Evolutionary conservation across 768 basidiomycete genomes (phyloP).

Genomic region (Calocybe cyanea): DNA sequence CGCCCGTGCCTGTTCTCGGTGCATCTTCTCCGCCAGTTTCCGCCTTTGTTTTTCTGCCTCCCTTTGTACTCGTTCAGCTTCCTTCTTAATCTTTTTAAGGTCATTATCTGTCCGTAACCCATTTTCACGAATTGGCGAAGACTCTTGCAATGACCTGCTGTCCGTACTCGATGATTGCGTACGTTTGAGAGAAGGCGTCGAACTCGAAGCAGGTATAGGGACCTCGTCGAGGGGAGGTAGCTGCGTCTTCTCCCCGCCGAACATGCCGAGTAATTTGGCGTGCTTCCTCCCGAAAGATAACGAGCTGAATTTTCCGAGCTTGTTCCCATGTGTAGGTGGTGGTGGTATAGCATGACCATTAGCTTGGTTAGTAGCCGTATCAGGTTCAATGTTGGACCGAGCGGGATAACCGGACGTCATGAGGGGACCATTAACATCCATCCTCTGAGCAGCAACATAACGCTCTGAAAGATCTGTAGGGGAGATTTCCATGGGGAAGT

Average conservation of each 20-base stretch:
- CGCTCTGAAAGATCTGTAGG: conserved; percentile 44
- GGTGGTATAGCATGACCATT: conserved; percentile 36
- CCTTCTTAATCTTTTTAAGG: conserved; percentile 76
- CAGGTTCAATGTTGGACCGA: conserved; percentile 36
- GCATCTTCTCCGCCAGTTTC: conserved; percentile 65
- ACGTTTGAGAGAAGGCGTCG: conserved; percentile 70
- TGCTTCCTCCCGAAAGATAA: conserved; percentile 69
- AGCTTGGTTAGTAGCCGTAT: conserved; percentile 32
- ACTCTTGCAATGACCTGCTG: conserved; percentile 59
- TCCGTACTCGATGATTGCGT: conserved; percentile 76
- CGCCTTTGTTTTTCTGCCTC: conserved; percentile 87
- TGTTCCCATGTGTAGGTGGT: conserved; percentile 41
- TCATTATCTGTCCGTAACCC: conserved; percentile 44
- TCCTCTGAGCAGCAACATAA: conserved; percentile 36
- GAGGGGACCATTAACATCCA: conserved; percentile 50
- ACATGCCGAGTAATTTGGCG: conserved; percentile 67
- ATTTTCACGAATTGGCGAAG: conserved; percentile 39
- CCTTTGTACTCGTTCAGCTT: conserved; percentile 69
- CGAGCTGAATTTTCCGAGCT: conserved; percentile 53
- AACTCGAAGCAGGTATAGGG: conserved; percentile 43
- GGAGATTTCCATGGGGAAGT: conserved; percentile 62
- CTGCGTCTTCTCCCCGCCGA: conserved; percentile 69
- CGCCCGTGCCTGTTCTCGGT: conserved; percentile 85
- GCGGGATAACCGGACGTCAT: conserved; percentile 50
- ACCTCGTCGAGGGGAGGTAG: conserved; percentile 75